Evolutionary conservation across 2,329 filamentous ascomycete species (phyloP), one percentile per base, ranked within the genome.

Genomic region (Aspergillus novofumigatus): DNA sequence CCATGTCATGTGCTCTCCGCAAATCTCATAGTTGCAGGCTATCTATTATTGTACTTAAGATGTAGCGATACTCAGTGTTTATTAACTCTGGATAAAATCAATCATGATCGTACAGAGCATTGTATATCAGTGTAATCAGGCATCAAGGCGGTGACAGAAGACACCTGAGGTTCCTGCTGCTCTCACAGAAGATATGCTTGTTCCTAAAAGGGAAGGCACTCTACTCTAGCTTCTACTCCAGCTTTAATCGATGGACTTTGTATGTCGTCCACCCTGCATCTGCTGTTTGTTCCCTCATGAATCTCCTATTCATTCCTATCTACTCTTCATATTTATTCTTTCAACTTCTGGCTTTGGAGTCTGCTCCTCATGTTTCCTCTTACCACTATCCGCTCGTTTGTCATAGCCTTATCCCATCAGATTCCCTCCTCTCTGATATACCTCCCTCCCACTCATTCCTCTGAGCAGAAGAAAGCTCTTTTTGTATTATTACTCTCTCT

Each of bases 1-100:
- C 59, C 59, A 51, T 49, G 56, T 59, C 59, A 61, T 59, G 59
- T 60, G 58, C 53, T 38, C 32, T 38, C 32, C 32, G 7, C 32
- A 38, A 38, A 38, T 7, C 32, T 38, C 32, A 38, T 38, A 38
- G 14, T 38, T 14, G 32, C 23, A 32, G 28, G 28, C 6, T 29
- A 26, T 41, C 51, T 52, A 47, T 44, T 8, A 17, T 14, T 26
- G 20, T 25, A 49, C 3, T 11, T 17, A 11, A 28, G 10, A 49
- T 35, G 14, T 14, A 14, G 11, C 14, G 14, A 35, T 35, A 35
- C 32, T 17, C 11, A 17, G 32, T 35, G 32, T 35, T 35, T 17
- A 35, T 38, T 38, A 38, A 38, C 32, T 17, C 5, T 38, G 32
- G 10, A 44, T 44, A 44, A 42, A n/a, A 21, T 2, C 4, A 21